Evolutionary conservation across 1,284 basidiomycete species (phyloP).

Genomic region (Chiua sp.): DNA sequence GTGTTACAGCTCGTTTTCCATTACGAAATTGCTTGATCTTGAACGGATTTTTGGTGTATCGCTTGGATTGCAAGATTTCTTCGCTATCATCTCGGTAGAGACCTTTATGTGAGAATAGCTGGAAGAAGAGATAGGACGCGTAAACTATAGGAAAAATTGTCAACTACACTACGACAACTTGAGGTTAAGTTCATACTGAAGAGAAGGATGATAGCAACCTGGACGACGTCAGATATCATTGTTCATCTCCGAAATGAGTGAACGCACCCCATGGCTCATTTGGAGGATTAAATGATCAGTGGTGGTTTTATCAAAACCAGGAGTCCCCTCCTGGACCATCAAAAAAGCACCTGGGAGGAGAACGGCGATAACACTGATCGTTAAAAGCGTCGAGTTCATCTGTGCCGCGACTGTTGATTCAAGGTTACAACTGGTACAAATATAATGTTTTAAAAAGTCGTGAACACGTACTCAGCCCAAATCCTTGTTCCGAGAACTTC

Average conservation of each 20-base stretch:
- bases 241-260: not conserved
- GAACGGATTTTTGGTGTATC: conserved; percentile 38
- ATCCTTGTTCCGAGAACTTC: conserved; percentile 78
- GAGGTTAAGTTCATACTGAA: conserved; percentile 57
- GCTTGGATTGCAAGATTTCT: conserved; percentile 28
- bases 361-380: conserved; percentile 81
- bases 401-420: conserved; percentile 71
- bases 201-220: conserved; percentile 84
- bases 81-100: conserved; percentile 66
- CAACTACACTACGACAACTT: conserved; percentile 3
- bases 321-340: conserved; percentile 36
- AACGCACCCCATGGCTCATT: conserved; percentile 79
- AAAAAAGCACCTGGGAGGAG: conserved; percentile 78
- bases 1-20: conserved; percentile 7
- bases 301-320: conserved; percentile 29
- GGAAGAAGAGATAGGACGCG: conserved; percentile 78
- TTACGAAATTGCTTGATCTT: conserved; percentile 21
- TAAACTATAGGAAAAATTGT: conserved; percentile 55
- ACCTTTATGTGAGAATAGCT: conserved; percentile 83
- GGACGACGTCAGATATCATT: conserved; percentile 13
- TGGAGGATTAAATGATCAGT: conserved; percentile 60
- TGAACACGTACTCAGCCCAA: conserved; percentile 60
- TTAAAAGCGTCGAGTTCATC: conserved; percentile 81
- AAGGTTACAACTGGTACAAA: conserved; percentile 14
- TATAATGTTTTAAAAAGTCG: not conserved